These are phyloP conservation scores for Periconia digitata DNA, from an alignment of 2,329 filamentous ascomycete species.

Conservation along the genomic window DNA sequence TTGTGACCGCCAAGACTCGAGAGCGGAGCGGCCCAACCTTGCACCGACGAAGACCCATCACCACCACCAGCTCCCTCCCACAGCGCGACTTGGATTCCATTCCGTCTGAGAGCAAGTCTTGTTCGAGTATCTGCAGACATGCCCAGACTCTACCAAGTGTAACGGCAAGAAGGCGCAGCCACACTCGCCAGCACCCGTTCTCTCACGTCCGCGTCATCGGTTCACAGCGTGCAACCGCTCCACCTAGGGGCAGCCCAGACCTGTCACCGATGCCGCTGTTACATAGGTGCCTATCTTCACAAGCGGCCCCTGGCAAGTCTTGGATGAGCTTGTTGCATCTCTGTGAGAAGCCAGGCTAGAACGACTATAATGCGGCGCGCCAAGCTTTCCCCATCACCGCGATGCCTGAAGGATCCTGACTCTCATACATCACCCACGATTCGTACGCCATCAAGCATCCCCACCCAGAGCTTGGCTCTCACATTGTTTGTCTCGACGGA, in stretches of 20 bases:
- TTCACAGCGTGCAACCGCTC: background rate
- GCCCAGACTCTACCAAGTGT: background rate
- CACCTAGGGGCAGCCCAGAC: background rate
- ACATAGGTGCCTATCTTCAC: background rate
- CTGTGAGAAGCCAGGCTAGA: constrained; percentile 22
- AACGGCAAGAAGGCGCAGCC: too few species aligned
- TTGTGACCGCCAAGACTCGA: background rate
- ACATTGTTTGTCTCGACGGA: constrained; percentile 31
- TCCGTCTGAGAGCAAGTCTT: background rate
- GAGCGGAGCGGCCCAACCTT: background rate
- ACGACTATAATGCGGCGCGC: constrained; percentile 15
- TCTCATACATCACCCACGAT: constrained; percentile 5
- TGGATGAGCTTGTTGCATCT: constrained; percentile 28
- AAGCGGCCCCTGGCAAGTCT: background rate
- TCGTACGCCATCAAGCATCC: constrained; percentile 23
- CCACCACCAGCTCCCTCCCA: too few species aligned
- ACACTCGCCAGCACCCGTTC: background rate
- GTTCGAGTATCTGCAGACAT: background rate
- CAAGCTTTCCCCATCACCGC: constrained; percentile 17
- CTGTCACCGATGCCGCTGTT: background rate
- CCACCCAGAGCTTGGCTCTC: constrained; percentile 21
- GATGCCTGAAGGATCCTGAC: constrained; percentile 17
- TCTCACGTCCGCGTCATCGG: background rate
- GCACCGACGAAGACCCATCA: too few species aligned
- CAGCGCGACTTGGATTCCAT: background rate